Evolutionary conservation across 495 filamentous ascomycete species (phyloP).

Genomic region (Coniosporium apollinis): DNA sequence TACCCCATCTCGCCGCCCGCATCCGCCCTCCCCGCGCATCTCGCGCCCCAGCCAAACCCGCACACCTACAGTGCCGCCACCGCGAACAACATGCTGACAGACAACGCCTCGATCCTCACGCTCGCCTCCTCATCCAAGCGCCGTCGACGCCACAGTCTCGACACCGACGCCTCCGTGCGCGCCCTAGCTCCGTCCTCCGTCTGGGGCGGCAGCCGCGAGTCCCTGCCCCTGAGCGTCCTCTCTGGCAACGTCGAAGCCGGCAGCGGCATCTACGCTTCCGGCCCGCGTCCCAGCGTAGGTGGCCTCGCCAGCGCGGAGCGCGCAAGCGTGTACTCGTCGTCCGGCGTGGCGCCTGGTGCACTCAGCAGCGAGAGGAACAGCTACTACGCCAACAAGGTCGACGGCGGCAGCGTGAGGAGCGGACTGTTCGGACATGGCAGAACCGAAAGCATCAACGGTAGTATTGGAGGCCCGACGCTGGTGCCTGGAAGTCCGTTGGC

Average conservation of each 20-base stretch:
- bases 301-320: conserved; percentile 56
- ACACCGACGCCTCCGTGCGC: conserved; percentile 90
- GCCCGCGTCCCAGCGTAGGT: conserved; percentile 33
- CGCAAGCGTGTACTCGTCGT: conserved; percentile 65
- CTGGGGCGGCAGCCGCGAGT: conserved; percentile 80
- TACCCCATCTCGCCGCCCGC: conserved; percentile 59
- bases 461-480: conserved; percentile 39
- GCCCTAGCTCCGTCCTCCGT: conserved; percentile 82
- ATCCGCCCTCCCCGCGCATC: conserved; percentile 66
- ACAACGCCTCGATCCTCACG: conserved; percentile 90
- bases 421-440: conserved; percentile 58
- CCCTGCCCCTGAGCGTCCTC: conserved; percentile 73
- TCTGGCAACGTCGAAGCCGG: conserved; percentile 49
- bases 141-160: conserved; percentile 72
- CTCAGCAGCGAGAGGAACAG: conserved; percentile 62
- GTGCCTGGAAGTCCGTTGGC: conserved; percentile 39
- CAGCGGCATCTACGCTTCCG: conserved; percentile 32
- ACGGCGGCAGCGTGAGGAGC: conserved; percentile 64
- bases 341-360: conserved; percentile 44
- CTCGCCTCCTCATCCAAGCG: conserved; percentile 91
- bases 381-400: conserved; percentile 54
- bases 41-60: conserved; percentile 47
- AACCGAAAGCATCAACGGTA: conserved; percentile 68
- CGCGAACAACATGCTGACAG: conserved; percentile 79
- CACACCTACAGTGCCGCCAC: conserved; percentile 77